phyloP scores from a whole-genome alignment of 148 eudicot species.

The Tetragonia tetragonoides region DNA sequence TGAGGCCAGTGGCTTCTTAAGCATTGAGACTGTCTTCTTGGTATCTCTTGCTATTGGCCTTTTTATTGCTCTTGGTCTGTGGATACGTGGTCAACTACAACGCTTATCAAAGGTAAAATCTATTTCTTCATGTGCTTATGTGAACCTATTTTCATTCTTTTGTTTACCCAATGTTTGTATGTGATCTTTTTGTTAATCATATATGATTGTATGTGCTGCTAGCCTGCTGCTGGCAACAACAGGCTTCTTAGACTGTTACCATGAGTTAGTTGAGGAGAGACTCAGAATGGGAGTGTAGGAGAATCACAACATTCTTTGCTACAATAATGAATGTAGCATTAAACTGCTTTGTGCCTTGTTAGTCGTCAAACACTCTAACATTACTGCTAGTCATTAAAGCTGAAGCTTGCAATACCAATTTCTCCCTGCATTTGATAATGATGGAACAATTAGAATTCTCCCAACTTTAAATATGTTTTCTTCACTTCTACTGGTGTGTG shows the following conservation, averaged over 20 bases:
- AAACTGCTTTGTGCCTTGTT: background rate
- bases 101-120: slow-evolving; percentile 64
- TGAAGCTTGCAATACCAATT: background rate
- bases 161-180: too few species aligned
- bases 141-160: background rate
- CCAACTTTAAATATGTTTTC: background rate
- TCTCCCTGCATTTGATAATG: background rate
- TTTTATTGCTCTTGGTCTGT: slow-evolving; percentile 62
- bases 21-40: slow-evolving; percentile 87
- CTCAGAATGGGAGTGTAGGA: background rate
- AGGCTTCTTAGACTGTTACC: background rate
- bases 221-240: too few species aligned
- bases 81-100: slow-evolving; percentile 68
- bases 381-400: background rate
- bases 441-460: background rate
- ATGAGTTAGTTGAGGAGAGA: background rate
- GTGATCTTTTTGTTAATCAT: background rate
- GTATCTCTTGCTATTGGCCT: slow-evolving; percentile 65
- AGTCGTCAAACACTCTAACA: too few species aligned
- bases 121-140: background rate
- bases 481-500: background rate
- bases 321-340: background rate
- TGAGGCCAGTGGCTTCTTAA: slow-evolving; percentile 73
- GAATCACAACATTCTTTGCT: background rate
- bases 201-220: too few species aligned